Base-by-base conservation (phyloP, 2,329 filamentous ascomycete genomes). In the Verticillium alfalfae region DNA sequence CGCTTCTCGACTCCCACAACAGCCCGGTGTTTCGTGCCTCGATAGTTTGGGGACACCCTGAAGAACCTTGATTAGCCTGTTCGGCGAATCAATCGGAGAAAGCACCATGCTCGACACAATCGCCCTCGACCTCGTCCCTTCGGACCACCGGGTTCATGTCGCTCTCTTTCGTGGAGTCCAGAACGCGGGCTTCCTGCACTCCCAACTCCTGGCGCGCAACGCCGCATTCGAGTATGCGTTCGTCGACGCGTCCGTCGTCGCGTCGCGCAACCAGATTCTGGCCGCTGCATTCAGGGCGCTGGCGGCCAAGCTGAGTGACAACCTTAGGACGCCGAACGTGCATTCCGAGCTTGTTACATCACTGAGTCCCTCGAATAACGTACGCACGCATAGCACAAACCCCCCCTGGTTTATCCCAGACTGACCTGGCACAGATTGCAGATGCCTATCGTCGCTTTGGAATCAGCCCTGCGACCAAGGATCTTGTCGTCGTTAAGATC, bases 361-460 rank as follows among this genome's bases (percentile, higher is more conserved):
- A 3, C 79, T 97, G 55, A 93, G 88, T 63, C 84, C 90, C 0
- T 93, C 90, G 65, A 94, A 92, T 72, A 97, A 97, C 73, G 91
- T 92, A 73, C 63, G 79, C 64, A 73, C 63, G 79, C 64, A 45
- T 26, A 2, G 15, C 34, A 39, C 10, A 12, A 56, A 63, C 56
- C 38, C 15, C 1, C 34, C n/a, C 45, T 39, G 34, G 9, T 18
- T 39, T 60, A 22, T 59, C n/a, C 10, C 10, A 34, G 9, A 13
- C 26, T 56, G 54, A 56, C 54, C 8, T 34, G 3, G 1, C 67
- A 7, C 59, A 96, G 92, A 98, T 99, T 70, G 86, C 92, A 59
- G 93, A 97, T 68, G 89, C 93, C 0, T 98, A 98, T 76, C 89
- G 92, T 37, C 88, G 89, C 60, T 97, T 95, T 70, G 95, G 95